Evolutionary conservation across 139 green algal genomes (phyloP), one percentile per base, ranked within the genome.

Genomic region (Tetraselmis chui): DNA sequence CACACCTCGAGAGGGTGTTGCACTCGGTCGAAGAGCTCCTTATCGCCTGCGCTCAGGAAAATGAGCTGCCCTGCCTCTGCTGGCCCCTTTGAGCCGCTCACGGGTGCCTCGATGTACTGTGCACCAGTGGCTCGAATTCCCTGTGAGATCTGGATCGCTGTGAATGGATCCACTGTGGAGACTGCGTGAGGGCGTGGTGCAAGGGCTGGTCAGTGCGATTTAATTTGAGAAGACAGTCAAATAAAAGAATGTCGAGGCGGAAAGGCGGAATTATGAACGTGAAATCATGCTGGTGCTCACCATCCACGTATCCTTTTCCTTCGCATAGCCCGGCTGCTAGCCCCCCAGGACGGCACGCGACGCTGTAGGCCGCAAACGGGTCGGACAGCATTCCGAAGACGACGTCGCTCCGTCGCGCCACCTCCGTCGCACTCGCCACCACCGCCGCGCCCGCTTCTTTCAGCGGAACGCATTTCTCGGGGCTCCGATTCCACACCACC

Each of bases 381-480:
- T 98, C 95, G 1, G 93, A 88, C 67, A 98, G 86, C 91, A 98
- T 97, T 28, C 89, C 92, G 79, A 98, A 91, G 0, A 89, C 95
- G 83, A 97, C 93, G 88, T 96, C 92, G 31, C 87, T 91, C 23
- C 74, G 23, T 0, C 77, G 28, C 1, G 84, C 90, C 2, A 92
- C 90, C 75, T 96, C 91, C 1, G 78, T 82, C 2, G 94, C 85
- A 28, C 74, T 90, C 29, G 80, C 77, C 2, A 79, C 92, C 29
- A 88, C 76, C 76, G 88, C 85, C 1, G 92, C 93, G 0, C 93
- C 93, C 27, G 85, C 87, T 24, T 86, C 84, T 23, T 79, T 81
- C 31, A 97, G 87, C 23, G 78, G 77, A 0, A 91, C 83, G 83
- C 87, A 92, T 78, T 94, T 96, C 30, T 82, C 85, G 2, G 90